phyloP scores from a whole-genome alignment of 768 basidiomycete species.

The Coprinopsis cinerea region DNA sequence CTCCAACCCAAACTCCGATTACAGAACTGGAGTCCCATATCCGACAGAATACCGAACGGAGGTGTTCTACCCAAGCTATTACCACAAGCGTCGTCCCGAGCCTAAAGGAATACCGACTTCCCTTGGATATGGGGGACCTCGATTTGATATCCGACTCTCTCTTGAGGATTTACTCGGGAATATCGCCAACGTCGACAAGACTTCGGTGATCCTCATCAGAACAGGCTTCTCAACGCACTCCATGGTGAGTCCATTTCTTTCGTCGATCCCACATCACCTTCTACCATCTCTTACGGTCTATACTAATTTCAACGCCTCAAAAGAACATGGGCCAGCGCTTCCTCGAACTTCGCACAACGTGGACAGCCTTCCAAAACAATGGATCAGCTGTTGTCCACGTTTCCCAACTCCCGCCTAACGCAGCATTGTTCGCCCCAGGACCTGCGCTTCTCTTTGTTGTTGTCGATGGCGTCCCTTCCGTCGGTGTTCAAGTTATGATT shows the following conservation, averaged over 20 bases:
- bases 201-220: conserved; percentile 49
- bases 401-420: conserved; percentile 67
- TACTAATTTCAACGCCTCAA: background rate
- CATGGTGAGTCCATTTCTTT: conserved; percentile 37
- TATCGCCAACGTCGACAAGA: conserved; percentile 40
- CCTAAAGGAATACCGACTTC: conserved; percentile 47
- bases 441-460: conserved; percentile 70
- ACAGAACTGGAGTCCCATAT: conserved; percentile 43
- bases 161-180: conserved; percentile 46
- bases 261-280: too few species aligned
- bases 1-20: conserved; percentile 75
- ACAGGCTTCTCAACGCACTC: conserved; percentile 74
- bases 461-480: conserved; percentile 68
- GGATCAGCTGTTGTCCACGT: conserved; percentile 54
- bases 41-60: conserved; percentile 45
- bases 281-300: too few species aligned
- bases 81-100: conserved; percentile 50
- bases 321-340: conserved; percentile 72
- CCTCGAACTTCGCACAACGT: conserved; percentile 57
- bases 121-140: conserved; percentile 71
- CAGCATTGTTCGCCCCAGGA: conserved; percentile 64
- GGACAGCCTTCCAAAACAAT: conserved; percentile 48
- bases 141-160: conserved; percentile 59
- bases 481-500: conserved; percentile 66
- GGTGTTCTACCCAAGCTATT: conserved; percentile 35